phyloP scores from a whole-genome alignment of 495 filamentous ascomycete species.

The Neurospora sp. region DNA sequence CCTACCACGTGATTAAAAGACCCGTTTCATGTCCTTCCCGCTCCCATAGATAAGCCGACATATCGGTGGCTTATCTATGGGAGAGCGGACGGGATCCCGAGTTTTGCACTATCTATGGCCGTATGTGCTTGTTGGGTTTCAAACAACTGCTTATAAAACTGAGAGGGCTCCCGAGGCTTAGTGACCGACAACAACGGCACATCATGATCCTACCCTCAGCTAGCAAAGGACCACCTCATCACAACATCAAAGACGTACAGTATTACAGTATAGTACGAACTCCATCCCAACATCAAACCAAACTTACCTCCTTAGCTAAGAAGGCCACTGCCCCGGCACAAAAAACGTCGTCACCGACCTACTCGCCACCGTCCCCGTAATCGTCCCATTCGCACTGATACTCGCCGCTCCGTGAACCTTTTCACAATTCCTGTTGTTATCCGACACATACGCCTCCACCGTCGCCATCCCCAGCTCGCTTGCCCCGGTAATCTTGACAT shows the following conservation, averaged over 20 bases:
- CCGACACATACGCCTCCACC: slow-evolving; percentile 30
- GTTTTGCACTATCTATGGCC: too few relatives aligned
- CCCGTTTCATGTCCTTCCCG: too few relatives aligned
- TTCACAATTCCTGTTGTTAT: slow-evolving; percentile 25
- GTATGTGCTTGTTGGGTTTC: too few relatives aligned
- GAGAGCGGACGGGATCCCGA: too few relatives aligned
- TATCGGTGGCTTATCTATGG: too few relatives aligned
- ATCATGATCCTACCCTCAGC: too few relatives aligned
- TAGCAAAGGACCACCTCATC: too few relatives aligned
- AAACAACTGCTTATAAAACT: too few relatives aligned
- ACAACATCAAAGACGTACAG: not conserved
- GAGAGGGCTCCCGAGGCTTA: too few relatives aligned
- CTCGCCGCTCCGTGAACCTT: slow-evolving; percentile 10
- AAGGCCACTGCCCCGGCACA: slow-evolving; percentile 4
- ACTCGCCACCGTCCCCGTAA: slow-evolving; percentile 27
- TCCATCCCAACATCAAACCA: not conserved
- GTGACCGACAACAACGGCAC: too few relatives aligned
- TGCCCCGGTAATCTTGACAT: slow-evolving; percentile 17
- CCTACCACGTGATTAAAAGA: too few relatives aligned
- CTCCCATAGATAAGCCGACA: too few relatives aligned
- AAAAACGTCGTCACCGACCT: slow-evolving; percentile 28
- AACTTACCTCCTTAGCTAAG: not conserved
- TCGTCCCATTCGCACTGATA: slow-evolving; percentile 17
- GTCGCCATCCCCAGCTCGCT: slow-evolving; percentile 3
- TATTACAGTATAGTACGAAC: not conserved